Percentiles rank a stretch among this genome's conserved stretches.
phyloP scores from a whole-genome alignment of 257 asterid species.

The Solanum bukasovii region DNA sequence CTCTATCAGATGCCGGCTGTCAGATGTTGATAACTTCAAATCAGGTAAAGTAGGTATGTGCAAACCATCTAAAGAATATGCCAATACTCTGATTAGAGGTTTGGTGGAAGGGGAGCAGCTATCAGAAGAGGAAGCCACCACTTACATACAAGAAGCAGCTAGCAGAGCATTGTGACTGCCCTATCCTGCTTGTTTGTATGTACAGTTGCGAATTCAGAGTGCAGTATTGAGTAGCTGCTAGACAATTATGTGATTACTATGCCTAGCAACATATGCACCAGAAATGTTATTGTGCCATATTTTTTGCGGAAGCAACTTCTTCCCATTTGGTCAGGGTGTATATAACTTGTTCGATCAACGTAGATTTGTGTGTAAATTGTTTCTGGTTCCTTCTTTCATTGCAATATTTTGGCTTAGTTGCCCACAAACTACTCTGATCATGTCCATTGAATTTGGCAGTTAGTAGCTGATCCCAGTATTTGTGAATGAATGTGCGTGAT shows the following conservation, averaged over 20 bases:
- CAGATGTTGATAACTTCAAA: conserved; percentile 45
- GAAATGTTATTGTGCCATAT: background rate
- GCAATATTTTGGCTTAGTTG: background rate
- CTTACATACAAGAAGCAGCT: conserved; percentile 61
- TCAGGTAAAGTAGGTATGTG: conserved; percentile 41
- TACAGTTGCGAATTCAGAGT: background rate
- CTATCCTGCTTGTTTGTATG: background rate
- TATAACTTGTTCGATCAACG: background rate
- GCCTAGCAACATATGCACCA: background rate
- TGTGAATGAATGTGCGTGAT: background rate
- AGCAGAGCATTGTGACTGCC: conserved; percentile 35
- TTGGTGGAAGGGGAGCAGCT: conserved; percentile 72
- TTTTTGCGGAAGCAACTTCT: background rate
- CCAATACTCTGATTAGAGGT: conserved; percentile 56
- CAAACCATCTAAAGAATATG: conserved; percentile 63
- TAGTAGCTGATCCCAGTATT: background rate
- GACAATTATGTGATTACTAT: background rate
- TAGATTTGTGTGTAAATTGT: background rate
- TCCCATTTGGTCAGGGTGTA: background rate
- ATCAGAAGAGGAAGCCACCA: conserved; percentile 58
- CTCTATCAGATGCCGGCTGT: conserved; percentile 49
- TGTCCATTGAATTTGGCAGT: background rate
- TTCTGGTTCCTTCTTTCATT: background rate
- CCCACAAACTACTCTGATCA: background rate
- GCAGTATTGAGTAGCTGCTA: background rate